A percentile compares a stretch with the other conserved stretches of the same genome.
phyloP scores from a whole-genome alignment of 768 basidiomycete genomes.

The Pleurotus pulmonarius region DNA sequence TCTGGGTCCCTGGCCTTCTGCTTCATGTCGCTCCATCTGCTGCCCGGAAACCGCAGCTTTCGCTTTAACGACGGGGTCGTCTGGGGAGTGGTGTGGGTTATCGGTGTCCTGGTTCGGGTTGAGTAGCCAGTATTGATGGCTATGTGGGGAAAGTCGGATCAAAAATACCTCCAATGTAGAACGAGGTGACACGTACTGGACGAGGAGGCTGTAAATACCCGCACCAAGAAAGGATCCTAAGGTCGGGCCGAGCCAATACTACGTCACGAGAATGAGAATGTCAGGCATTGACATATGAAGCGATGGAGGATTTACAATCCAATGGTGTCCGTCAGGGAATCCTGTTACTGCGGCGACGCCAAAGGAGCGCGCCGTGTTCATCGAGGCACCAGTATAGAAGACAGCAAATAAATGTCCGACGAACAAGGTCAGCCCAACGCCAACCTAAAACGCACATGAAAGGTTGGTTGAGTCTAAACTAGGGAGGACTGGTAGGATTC shows the following conservation, averaged over 20 bases:
- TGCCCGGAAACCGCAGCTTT: background rate
- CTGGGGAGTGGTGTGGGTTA: conserved; percentile 37
- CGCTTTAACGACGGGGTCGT: conserved; percentile 24
- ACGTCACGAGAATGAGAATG: background rate
- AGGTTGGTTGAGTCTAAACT: too few species aligned
- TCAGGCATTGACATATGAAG: too few species aligned
- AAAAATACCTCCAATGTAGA: background rate
- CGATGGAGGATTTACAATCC: conserved; percentile 44
- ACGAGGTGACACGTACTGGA: conserved; percentile 28
- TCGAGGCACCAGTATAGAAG: conserved; percentile 59
- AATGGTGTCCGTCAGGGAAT: conserved; percentile 51
- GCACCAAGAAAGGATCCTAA: conserved; percentile 60
- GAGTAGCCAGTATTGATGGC: conserved; percentile 50
- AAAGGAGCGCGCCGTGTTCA: conserved; percentile 69
- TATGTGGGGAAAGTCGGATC: conserved; percentile 14
- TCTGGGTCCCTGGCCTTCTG: background rate
- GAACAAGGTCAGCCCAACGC: conserved; percentile 67
- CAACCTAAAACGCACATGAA: conserved; percentile 33
- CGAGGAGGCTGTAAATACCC: conserved; percentile 54
- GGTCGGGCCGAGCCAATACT: conserved; percentile 73
- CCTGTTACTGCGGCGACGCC: conserved; percentile 67
- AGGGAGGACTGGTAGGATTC: too few species aligned
- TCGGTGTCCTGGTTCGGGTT: conserved; percentile 39
- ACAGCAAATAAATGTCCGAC: conserved; percentile 61
- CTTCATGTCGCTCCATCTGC: background rate